These are phyloP conservation scores for Pestalotiopsis sp. DNA, from an alignment of 2,329 filamentous ascomycete species.

Conservation along the genomic window DNA sequence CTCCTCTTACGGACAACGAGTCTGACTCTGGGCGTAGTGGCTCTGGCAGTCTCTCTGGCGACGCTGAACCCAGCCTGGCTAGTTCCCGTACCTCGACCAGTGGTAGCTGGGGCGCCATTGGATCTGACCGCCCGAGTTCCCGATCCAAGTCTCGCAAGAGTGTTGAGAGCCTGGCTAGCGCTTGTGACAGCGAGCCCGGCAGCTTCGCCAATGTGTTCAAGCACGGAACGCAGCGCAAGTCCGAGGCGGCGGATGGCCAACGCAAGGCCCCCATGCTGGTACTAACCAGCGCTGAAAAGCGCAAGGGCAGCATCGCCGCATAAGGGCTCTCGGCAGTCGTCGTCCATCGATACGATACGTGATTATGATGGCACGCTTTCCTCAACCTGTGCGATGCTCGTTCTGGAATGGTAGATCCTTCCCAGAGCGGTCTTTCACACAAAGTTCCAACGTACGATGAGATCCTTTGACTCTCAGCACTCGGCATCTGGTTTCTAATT, in stretches of 20 bases:
- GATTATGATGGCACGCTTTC: slow-evolving; percentile 31
- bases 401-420: slow-evolving; percentile 29
- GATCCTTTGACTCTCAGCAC: not conserved
- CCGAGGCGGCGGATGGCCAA: slow-evolving; percentile 59
- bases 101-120: slow-evolving; percentile 75
- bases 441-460: not conserved
- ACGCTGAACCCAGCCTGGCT: slow-evolving; percentile 65
- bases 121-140: slow-evolving; percentile 77
- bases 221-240: slow-evolving; percentile 55
- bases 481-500: slow-evolving; percentile 1
- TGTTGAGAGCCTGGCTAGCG: slow-evolving; percentile 66
- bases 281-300: slow-evolving; percentile 86
- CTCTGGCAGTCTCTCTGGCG: slow-evolving; percentile 79
- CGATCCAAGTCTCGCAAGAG: slow-evolving; percentile 65
- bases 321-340: slow-evolving; percentile 15
- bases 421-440: slow-evolving; percentile 7
- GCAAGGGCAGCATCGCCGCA: slow-evolving; percentile 59
- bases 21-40: slow-evolving; percentile 71
- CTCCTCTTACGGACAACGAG: slow-evolving; percentile 71
- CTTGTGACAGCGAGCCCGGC: slow-evolving; percentile 53
- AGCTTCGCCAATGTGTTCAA: slow-evolving; percentile 70
- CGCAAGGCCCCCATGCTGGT: slow-evolving; percentile 86
- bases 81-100: slow-evolving; percentile 78
- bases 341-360: not conserved
- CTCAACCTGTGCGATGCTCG: slow-evolving; percentile 26